Evolutionary conservation across 1,284 basidiomycete species (phyloP).

Genomic region (Ceratobasidium sp.): DNA sequence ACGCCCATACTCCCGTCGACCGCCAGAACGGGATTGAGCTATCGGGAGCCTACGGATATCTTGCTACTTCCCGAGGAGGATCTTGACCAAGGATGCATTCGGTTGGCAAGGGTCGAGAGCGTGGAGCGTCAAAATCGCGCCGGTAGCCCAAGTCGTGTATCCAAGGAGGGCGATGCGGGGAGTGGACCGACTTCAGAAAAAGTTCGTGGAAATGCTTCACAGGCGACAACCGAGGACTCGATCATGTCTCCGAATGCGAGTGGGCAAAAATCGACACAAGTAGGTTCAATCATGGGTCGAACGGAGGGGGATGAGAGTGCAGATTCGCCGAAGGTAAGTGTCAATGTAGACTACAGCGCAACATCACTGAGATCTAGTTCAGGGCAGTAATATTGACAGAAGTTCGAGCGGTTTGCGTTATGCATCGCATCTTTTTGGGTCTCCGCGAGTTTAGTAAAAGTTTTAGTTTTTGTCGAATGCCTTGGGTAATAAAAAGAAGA

Average conservation of each 20-base stretch:
- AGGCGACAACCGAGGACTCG: constrained; percentile 14
- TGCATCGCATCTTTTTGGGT: constrained; percentile 32
- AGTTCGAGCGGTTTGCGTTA: constrained; percentile 36
- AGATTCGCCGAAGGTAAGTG: constrained; percentile 22
- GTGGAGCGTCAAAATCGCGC: constrained; percentile 1
- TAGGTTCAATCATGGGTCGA: constrained; percentile 7
- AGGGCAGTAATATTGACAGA: constrained; percentile 7
- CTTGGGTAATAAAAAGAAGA: too few species aligned
- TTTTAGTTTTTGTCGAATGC: neutral
- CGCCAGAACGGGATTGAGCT: neutral
- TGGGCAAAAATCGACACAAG: neutral
- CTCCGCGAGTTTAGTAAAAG: neutral
- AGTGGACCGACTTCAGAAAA: neutral
- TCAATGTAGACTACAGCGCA: neutral
- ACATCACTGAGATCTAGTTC: neutral
- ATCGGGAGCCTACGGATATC: constrained; percentile 25
- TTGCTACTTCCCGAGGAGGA: constrained; percentile 13
- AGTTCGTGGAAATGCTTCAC: neutral
- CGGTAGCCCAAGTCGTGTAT: neutral
- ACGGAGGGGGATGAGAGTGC: neutral
- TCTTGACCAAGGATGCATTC: neutral
- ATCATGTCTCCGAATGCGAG: constrained; percentile 23
- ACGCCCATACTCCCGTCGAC: constrained; percentile 6
- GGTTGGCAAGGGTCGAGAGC: constrained; percentile 10
- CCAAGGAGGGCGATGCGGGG: neutral